Evolutionary conservation across 768 basidiomycete species (phyloP).

Genomic region (Leccinellum rugosiceps): DNA sequence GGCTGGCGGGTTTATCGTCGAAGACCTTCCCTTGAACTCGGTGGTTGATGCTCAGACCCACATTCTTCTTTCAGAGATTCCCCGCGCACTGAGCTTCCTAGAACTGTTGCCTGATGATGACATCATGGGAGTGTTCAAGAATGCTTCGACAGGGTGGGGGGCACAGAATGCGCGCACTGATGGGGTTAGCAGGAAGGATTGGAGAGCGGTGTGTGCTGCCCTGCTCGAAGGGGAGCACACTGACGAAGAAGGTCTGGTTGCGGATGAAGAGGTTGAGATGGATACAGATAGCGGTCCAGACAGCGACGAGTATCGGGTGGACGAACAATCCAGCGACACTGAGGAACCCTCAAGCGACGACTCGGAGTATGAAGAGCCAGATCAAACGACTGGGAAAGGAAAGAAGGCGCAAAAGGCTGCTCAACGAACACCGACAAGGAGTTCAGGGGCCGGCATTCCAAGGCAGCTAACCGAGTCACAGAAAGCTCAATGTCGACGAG

Average conservation of each 20-base stretch:
- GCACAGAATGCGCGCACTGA: constrained; percentile 30
- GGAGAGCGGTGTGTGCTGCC: constrained; percentile 77
- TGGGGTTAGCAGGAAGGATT: constrained; percentile 62
- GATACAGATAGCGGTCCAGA: constrained; percentile 28
- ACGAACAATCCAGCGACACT: constrained; percentile 22
- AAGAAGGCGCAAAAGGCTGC: constrained; percentile 8
- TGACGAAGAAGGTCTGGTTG: constrained; percentile 11
- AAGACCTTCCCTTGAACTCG: constrained; percentile 16
- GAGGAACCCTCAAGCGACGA: constrained; percentile 31
- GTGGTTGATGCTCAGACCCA: constrained; percentile 13
- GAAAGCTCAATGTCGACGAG: constrained; percentile 47
- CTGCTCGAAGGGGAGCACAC: constrained; percentile 48
- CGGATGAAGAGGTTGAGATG: constrained; percentile 20
- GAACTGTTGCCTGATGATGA: constrained; percentile 73
- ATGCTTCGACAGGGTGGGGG: constrained; percentile 73
- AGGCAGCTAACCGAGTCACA: constrained; percentile 49
- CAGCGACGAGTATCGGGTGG: constrained; percentile 27
- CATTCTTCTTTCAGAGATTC: constrained; percentile 56
- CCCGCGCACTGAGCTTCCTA: constrained; percentile 58
- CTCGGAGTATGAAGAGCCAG: constrained; percentile 26
- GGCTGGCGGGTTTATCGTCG: constrained; percentile 32
- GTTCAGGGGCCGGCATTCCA: not conserved
- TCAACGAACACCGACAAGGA: constrained; percentile 1
- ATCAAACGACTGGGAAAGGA: not conserved
- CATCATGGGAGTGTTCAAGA: constrained; percentile 66